Conservation (phyloP, 225 moss, liverwort and hornwort genomes). For the Asterella californica region DNA sequence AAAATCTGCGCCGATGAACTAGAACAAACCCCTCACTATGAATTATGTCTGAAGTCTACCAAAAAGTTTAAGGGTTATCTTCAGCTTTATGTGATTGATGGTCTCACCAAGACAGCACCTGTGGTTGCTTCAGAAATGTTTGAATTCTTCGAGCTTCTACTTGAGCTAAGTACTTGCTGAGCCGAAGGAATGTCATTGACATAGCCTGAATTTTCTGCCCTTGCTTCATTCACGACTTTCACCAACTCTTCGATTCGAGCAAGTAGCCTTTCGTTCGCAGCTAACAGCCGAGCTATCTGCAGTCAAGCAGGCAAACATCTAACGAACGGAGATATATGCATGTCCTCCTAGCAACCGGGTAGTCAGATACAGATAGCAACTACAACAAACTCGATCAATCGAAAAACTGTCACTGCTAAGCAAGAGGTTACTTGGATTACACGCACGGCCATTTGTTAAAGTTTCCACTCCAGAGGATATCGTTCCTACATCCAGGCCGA, state of each 20-base stretch:
- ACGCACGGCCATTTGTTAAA: not conserved
- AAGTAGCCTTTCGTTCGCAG: constrained; percentile 38
- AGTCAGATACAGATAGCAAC: not conserved
- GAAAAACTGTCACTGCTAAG: not conserved
- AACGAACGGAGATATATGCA: not conserved
- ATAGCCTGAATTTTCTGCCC: constrained; percentile 7
- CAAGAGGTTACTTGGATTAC: not conserved
- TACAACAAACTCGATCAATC: not conserved
- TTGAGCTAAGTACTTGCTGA: not conserved
- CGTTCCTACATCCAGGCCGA: not conserved
- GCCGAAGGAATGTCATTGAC: not conserved
- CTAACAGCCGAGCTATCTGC: constrained; percentile 34
- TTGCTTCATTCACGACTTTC: constrained; percentile 19
- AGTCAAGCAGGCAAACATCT: not conserved
- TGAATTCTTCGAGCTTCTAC: not conserved
- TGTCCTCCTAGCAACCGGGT: not conserved
- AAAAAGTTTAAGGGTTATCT: too few species aligned
- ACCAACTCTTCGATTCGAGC: constrained; percentile 39
- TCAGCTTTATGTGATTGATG: too few species aligned
- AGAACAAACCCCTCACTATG: not conserved
- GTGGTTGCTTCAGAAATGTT: not conserved
- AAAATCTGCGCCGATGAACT: not conserved
- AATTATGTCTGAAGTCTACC: not conserved
- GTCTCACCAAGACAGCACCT: constrained; percentile 12
- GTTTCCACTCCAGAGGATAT: too few species aligned